Percentiles rank a stretch among this genome's conserved stretches.
These are phyloP conservation scores for Solanum hybrid DNA, from an alignment of 305 asterid genomes.

Conservation along the genomic window DNA sequence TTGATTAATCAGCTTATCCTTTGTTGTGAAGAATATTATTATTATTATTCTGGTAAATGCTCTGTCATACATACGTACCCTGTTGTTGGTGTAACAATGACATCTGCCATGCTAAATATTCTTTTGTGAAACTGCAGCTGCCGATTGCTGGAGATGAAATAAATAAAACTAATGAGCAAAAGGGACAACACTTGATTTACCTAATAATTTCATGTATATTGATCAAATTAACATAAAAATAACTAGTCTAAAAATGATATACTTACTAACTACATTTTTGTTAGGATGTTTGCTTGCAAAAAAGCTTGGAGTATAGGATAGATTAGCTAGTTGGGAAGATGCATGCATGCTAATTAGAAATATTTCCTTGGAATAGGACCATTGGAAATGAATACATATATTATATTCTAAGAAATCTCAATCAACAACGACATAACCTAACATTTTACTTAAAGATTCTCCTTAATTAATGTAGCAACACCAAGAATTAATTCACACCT, in stretches of 20 bases:
- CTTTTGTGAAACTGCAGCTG: conserved; percentile 56
- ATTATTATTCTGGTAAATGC: neutral
- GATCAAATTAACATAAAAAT: neutral
- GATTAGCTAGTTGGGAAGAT: neutral
- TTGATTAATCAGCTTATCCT: neutral
- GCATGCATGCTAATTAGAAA: neutral
- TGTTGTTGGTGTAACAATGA: conserved; percentile 84
- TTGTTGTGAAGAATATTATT: neutral
- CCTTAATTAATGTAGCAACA: no score
- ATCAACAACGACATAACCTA: neutral
- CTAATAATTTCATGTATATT: neutral
- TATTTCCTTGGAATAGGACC: neutral
- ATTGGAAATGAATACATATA: neutral
- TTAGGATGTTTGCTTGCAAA: neutral
- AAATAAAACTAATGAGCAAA: neutral
- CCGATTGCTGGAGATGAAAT: conserved; percentile 37
- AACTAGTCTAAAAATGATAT: neutral
- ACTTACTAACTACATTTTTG: neutral
- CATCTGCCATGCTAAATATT: conserved; percentile 65
- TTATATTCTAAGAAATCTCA: neutral
- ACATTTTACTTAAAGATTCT: neutral
- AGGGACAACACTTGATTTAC: neutral
- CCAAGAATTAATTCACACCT: no score
- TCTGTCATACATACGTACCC: conserved; percentile 35
- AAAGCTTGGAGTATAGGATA: neutral